Evolutionary conservation across 257 asterid genomes (phyloP), one percentile per base, ranked within the genome.

Genomic region (Osmanthus fragrans): DNA sequence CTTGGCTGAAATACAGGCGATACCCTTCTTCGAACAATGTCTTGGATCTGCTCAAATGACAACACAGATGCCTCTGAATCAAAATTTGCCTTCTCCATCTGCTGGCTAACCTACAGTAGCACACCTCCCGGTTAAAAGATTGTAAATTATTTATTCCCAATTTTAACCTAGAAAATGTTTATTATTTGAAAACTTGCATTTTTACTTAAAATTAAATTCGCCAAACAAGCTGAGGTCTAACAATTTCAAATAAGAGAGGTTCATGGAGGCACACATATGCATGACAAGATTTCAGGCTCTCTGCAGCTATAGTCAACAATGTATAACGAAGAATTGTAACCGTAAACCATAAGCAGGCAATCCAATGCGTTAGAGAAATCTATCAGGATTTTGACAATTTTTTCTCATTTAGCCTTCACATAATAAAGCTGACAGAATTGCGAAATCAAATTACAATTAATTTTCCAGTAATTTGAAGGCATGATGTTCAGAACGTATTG

Each of bases 71-170:
- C 87, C 87, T 85, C 92, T 0, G 85, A 72, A 65, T 90, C 95
- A 82, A 92, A 94, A 73, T 89, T 86, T 29, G 87, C 88, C 33
- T 72, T 75, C 88, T 92, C 96, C 98, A 92, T 91, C 80, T 92
- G 90, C 72, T 86, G 90, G 76, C 60, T 93, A 71, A 92, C 86
- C 97, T 94, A 86, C 80, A 84, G 13, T 76, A 70, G 32, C 75
- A 76, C 74, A 63, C 60, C 7, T 7, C 9, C 23, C 16, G 30
- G 68, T 73, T 65, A 71, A 5, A 76, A 47, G 36, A 30, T 70
- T 23, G 33, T 10, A 63, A 63, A 4, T 10, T 60, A 60, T 4
- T 11, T 25, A 25, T 63, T 63, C 0, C 7, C 69, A 63, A 63
- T 32, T 58, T 63, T 27, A 63, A 23, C 7, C 16, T 0, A 25